phyloP scores from a whole-genome alignment of 2,329 filamentous ascomycete genomes.

The Raffaelea albimanens region DNA sequence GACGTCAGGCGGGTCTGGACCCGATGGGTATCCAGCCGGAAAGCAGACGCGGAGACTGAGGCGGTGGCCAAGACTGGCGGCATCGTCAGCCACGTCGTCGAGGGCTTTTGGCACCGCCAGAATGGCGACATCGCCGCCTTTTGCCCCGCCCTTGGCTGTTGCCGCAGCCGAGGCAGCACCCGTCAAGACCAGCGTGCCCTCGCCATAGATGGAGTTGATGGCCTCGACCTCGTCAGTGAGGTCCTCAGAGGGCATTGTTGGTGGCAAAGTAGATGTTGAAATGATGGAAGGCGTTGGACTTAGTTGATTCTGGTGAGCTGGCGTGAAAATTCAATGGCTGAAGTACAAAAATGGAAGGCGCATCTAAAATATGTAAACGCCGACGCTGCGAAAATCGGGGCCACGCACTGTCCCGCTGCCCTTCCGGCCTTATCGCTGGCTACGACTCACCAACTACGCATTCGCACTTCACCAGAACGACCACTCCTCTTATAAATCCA shows the following conservation, averaged over 20 bases:
- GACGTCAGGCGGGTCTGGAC: slow-evolving; percentile 53
- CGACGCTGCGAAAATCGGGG: slow-evolving; percentile 3
- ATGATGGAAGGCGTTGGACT: too few relatives aligned
- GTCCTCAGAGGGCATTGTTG: slow-evolving; percentile 32
- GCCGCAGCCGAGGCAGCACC: slow-evolving; percentile 22
- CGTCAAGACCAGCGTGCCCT: slow-evolving; percentile 43
- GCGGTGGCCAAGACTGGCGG: slow-evolving; percentile 56
- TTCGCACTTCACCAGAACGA: too few relatives aligned
- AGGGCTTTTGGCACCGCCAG: slow-evolving; percentile 51
- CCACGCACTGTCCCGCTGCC: not conserved
- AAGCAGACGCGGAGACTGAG: slow-evolving; percentile 54
- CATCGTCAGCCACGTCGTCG: slow-evolving; percentile 19
- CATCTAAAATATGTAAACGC: slow-evolving; percentile 1
- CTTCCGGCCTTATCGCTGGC: not conserved
- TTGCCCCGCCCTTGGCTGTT: slow-evolving; percentile 17
- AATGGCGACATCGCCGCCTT: slow-evolving; percentile 35
- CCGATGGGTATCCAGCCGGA: slow-evolving; percentile 61
- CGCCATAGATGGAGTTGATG: slow-evolving; percentile 76
- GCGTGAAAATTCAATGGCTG: too few relatives aligned
- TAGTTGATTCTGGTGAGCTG: too few relatives aligned
- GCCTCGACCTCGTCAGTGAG: slow-evolving; percentile 68
- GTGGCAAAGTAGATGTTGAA: too few relatives aligned
- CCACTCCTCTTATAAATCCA: too few relatives aligned
- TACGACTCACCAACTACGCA: too few relatives aligned
- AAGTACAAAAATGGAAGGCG: too few relatives aligned